A percentile compares a stretch with the other conserved stretches of the same genome.
Conservation (phyloP, 371 early-diverging fungal genomes). For the Mucor mucedo region DNA sequence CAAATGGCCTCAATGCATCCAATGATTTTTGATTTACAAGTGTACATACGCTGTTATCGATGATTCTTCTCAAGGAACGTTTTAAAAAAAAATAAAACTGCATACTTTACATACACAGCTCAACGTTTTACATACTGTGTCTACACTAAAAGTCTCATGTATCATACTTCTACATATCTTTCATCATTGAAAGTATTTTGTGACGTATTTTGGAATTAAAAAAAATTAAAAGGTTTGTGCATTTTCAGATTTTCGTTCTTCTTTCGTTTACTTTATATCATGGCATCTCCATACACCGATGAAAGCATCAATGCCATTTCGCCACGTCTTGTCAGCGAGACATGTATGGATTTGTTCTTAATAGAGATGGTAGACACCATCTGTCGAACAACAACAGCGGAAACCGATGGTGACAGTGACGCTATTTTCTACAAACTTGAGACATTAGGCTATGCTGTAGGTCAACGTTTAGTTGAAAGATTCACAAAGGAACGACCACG, state of each 20-base stretch:
- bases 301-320: constrained; percentile 5
- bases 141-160: no score
- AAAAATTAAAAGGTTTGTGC: neutral
- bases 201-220: neutral
- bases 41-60: no score
- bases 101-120: no score
- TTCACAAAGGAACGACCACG: constrained; percentile 83
- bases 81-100: no score
- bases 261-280: neutral
- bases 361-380: constrained; percentile 82
- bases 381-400: constrained; percentile 62
- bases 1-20: no score
- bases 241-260: neutral
- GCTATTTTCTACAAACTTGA: constrained; percentile 88
- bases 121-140: no score
- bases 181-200: neutral
- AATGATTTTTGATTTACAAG: no score
- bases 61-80: no score
- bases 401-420: constrained; percentile 74
- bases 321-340: constrained; percentile 60
- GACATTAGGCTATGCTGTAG: constrained; percentile 88
- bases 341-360: constrained; percentile 74
- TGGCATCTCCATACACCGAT: constrained; percentile 9
- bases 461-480: constrained; percentile 85
- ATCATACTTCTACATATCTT: no score